phyloP scores from a whole-genome alignment of 768 basidiomycete species.

The Daedaleopsis sinensis region DNA sequence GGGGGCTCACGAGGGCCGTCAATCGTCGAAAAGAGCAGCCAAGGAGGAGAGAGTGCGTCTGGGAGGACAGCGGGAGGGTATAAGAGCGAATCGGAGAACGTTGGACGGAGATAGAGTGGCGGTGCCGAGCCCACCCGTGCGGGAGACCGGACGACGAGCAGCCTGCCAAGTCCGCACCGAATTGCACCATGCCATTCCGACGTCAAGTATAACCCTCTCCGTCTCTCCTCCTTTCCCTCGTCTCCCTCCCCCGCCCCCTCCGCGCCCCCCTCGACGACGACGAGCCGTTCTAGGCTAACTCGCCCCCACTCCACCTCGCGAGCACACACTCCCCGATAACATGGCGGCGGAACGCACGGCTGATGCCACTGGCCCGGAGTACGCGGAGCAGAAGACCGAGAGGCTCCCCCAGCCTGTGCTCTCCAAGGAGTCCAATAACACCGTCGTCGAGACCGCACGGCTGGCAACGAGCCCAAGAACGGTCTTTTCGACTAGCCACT shows the following conservation, averaged over 20 bases:
- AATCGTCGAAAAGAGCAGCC: background rate
- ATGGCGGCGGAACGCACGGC: background rate
- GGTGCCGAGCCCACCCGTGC: background rate
- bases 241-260: constrained; percentile 3
- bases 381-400: constrained; percentile 23
- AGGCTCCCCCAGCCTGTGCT: constrained; percentile 16
- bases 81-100: background rate
- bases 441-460: constrained; percentile 19
- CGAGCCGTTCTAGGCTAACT: background rate
- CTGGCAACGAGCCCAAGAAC: constrained; percentile 28
- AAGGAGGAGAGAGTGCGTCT: constrained; percentile 6
- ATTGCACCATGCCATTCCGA: constrained; percentile 13
- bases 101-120: constrained; percentile 17
- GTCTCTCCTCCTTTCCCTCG: background rate
- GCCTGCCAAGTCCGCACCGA: constrained; percentile 10
- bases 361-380: background rate
- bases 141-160: constrained; percentile 2
- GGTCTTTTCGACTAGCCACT: constrained; percentile 25
- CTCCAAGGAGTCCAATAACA: constrained; percentile 18
- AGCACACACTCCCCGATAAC: background rate
- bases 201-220: constrained; percentile 5
- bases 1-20: background rate
- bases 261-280: background rate
- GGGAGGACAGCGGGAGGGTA: background rate
- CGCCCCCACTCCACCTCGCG: background rate